phyloP scores from a whole-genome alignment of 2,329 filamentous ascomycete genomes.

The Talaromyces verruculosus region DNA sequence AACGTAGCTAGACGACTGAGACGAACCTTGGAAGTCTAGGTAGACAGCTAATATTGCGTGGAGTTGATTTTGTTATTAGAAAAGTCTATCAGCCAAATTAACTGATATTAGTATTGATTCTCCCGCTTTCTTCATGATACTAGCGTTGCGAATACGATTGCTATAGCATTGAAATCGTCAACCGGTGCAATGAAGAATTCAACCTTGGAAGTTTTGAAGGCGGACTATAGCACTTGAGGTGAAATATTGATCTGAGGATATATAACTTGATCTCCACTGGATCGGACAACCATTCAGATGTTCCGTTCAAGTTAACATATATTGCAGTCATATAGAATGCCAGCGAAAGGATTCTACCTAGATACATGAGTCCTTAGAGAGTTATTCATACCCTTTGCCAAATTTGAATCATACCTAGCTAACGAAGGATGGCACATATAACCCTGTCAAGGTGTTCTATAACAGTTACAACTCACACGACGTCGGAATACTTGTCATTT shows the following conservation, averaged over 20 bases:
- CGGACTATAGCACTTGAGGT: not conserved
- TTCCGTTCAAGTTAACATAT: too few species aligned
- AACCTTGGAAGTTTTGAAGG: not conserved
- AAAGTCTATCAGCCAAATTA: not conserved
- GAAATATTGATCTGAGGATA: not conserved
- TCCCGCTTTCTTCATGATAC: not conserved
- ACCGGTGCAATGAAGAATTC: not conserved
- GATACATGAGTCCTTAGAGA: not conserved
- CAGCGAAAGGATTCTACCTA: not conserved
- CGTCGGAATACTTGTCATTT: not conserved
- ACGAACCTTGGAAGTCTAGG: not conserved
- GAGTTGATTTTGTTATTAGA: not conserved
- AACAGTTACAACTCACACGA: not conserved
- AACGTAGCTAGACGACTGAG: not conserved
- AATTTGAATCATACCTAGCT: not conserved
- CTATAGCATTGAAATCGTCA: not conserved
- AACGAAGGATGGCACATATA: not conserved
- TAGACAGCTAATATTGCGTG: not conserved
- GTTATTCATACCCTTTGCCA: not conserved
- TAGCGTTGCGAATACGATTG: not conserved
- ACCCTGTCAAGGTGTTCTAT: not conserved
- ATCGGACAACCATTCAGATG: too few species aligned
- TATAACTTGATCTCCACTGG: not conserved
- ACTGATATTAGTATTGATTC: not conserved
- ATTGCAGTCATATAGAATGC: not conserved